Percentiles rank a stretch among this genome's conserved stretches.
Evolutionary conservation across 2,329 filamentous ascomycete species (phyloP).

Genomic region (Xylaria sp.): DNA sequence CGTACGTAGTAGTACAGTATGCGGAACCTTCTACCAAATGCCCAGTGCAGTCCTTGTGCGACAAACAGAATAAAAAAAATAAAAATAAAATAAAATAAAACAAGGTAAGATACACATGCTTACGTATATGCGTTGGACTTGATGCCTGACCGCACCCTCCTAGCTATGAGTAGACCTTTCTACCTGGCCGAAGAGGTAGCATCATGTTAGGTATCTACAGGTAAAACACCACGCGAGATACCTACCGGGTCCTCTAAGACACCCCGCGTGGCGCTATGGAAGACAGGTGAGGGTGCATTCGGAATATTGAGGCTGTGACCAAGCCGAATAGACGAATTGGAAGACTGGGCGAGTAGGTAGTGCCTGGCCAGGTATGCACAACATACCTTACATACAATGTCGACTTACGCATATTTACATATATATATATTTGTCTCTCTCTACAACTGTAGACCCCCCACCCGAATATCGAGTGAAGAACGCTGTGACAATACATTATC

Average conservation of each 20-base stretch:
- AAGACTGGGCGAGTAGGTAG: background rate
- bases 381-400: too few relatives aligned
- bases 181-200: background rate
- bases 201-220: constrained; percentile 9
- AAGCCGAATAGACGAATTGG: constrained; percentile 9
- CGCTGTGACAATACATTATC: too few relatives aligned
- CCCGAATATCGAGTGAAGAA: too few relatives aligned
- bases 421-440: too few relatives aligned
- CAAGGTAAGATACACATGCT: background rate
- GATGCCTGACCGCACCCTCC: constrained; percentile 6
- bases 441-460: too few relatives aligned
- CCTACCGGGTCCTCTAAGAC: constrained; percentile 14
- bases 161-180: constrained; percentile 8
- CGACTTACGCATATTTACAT: too few relatives aligned
- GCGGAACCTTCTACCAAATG: too few relatives aligned
- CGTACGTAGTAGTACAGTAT: too few relatives aligned
- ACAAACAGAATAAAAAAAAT: background rate
- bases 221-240: constrained; percentile 28
- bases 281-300: constrained; percentile 18
- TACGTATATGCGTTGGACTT: background rate
- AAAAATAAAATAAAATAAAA: background rate
- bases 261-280: constrained; percentile 7
- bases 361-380: too few relatives aligned
- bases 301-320: constrained; percentile 16
- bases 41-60: background rate